A percentile compares a stretch with the other conserved stretches of the same genome.
Evolutionary conservation across 2,329 filamentous ascomycete species (phyloP).

Genomic region (Apiospora koreana): DNA sequence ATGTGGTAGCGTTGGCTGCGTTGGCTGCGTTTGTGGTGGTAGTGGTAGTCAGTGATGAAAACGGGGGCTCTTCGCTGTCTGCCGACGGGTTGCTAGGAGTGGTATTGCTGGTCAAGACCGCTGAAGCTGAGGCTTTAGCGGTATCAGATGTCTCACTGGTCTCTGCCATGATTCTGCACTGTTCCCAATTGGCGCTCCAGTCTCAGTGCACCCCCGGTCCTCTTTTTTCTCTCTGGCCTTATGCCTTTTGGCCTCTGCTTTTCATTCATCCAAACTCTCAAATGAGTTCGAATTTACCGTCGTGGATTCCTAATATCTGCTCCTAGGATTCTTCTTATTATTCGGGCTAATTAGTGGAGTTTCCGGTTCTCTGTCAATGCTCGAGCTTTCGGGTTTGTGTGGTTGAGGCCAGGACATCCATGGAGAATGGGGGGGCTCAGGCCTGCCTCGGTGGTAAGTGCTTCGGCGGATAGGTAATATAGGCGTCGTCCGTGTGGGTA

Average conservation of each 20-base stretch:
- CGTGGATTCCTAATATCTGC: background rate
- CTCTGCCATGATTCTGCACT: constrained; percentile 11
- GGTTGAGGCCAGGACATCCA: constrained; percentile 1
- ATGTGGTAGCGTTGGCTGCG: no score
- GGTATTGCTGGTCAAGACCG: background rate
- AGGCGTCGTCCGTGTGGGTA: background rate
- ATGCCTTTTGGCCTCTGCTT: background rate
- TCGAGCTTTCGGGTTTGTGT: background rate
- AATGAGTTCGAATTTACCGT: background rate
- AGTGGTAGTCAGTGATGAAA: constrained; percentile 8
- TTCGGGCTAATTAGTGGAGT: constrained; percentile 4
- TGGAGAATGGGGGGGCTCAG: constrained; percentile 8
- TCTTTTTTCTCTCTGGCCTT: background rate
- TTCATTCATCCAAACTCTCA: background rate
- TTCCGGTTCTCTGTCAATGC: background rate
- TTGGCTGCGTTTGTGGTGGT: no score
- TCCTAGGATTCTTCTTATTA: background rate
- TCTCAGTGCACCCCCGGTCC: background rate
- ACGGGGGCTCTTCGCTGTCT: background rate
- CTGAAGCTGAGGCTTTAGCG: constrained; percentile 4
- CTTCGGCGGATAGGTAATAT: background rate
- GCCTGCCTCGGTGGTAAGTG: background rate
- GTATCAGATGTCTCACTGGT: background rate
- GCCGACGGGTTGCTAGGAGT: background rate
- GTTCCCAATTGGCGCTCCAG: background rate